phyloP scores from a whole-genome alignment of 805 yeast species.

The Kodamaea lidongshanica region DNA sequence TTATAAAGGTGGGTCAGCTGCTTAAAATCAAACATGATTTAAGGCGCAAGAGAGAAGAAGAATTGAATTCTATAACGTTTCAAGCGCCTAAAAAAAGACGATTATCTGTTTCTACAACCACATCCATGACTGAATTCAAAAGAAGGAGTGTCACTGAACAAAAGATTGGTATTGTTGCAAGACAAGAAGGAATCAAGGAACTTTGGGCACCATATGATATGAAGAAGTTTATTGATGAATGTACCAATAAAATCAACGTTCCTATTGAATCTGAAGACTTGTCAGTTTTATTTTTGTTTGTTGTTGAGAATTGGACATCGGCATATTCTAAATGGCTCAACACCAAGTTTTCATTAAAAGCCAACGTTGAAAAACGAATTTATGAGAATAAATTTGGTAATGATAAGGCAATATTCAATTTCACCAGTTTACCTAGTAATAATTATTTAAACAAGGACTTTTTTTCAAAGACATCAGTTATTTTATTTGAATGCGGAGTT shows the following conservation, averaged over 20 bases:
- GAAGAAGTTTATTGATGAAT: constrained; percentile 22
- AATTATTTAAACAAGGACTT: constrained; percentile 29
- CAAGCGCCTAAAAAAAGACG: constrained; percentile 17
- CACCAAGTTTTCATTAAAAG: constrained; percentile 35
- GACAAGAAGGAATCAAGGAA: constrained; percentile 30
- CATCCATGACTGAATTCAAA: constrained; percentile 9
- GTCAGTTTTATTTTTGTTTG: constrained; percentile 32
- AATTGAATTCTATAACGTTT: constrained; percentile 23
- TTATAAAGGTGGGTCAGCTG: constrained; percentile 24
- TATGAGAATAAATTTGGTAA: constrained; percentile 22
- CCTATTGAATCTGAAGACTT: constrained; percentile 16
- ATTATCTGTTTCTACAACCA: constrained; percentile 8
- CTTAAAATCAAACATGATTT: constrained; percentile 19
- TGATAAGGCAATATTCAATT: constrained; percentile 23
- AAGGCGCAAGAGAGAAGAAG: constrained; percentile 28
- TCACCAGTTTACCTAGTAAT: constrained; percentile 39
- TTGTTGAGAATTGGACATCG: constrained; percentile 45
- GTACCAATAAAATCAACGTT: constrained; percentile 22
- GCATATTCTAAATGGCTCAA: constrained; percentile 47
- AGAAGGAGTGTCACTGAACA: constrained; percentile 11
- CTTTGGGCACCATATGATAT: constrained; percentile 48
- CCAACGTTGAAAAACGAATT: constrained; percentile 20
- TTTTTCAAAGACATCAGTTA: constrained; percentile 36
- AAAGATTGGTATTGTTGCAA: constrained; percentile 12
- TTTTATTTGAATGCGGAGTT: constrained; percentile 51